Conservation (phyloP, 805 yeast species). For the Myxozyma monticola region DNA sequence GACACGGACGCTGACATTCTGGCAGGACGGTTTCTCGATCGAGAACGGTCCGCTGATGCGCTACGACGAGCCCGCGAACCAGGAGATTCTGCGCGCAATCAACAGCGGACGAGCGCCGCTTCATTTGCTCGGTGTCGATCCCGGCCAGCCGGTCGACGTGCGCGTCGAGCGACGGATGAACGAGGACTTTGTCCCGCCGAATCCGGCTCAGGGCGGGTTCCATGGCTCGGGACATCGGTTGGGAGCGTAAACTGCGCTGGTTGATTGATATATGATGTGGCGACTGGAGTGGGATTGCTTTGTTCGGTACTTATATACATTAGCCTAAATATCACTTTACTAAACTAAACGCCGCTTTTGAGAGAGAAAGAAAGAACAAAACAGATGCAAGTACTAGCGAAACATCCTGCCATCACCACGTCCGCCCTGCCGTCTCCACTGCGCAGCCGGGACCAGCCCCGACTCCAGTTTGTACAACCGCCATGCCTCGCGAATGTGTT, state of each 20-base stretch:
- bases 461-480: slow-evolving; percentile 67
- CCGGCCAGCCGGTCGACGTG: slow-evolving; percentile 93
- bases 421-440: slow-evolving; percentile 72
- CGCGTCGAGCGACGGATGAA: slow-evolving; percentile 77
- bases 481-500: slow-evolving; percentile 88
- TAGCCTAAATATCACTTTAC: too few species aligned
- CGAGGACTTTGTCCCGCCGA: slow-evolving; percentile 76
- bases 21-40: slow-evolving; percentile 95
- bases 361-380: too few species aligned
- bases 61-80: slow-evolving; percentile 91
- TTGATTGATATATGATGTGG: too few species aligned
- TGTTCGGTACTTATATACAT: too few species aligned
- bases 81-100: slow-evolving; percentile 71
- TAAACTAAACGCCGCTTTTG: too few species aligned
- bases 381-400: slow-evolving; percentile 42
- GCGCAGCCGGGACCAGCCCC: slow-evolving; percentile 59
- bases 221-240: slow-evolving; percentile 78
- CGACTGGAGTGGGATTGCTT: too few species aligned
- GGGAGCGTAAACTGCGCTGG: slow-evolving; percentile 52
- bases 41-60: slow-evolving; percentile 85
- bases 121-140: slow-evolving; percentile 73
- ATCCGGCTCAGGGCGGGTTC: slow-evolving; percentile 59
- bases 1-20: slow-evolving; percentile 80
- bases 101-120: slow-evolving; percentile 88
- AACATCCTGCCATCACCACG: slow-evolving; percentile 71